Conservation (phyloP, 345 rosid species). For the Syzygium aromaticum region DNA sequence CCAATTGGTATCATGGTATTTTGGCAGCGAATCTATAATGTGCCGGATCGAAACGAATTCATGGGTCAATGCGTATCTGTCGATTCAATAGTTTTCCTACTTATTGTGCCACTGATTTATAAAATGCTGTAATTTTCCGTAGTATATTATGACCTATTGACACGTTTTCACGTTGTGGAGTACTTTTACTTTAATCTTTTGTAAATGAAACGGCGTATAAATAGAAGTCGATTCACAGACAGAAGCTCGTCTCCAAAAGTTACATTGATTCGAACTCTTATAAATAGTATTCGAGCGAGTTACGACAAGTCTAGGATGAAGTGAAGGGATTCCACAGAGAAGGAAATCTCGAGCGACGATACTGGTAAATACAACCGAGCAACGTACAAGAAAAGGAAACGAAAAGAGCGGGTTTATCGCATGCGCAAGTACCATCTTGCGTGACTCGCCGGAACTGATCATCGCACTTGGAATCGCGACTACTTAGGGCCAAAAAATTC, state of each 20-base stretch:
- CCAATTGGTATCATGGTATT: neutral
- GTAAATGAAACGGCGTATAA: too few species aligned
- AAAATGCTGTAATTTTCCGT: too few species aligned
- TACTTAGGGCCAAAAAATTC: neutral
- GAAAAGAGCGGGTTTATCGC: neutral
- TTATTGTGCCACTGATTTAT: neutral
- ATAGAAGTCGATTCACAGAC: neutral
- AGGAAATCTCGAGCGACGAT: neutral
- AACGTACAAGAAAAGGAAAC: neutral
- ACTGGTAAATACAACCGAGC: neutral
- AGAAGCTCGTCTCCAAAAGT: neutral
- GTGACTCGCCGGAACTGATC: neutral
- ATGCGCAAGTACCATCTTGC: neutral
- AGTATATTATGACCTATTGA: too few species aligned
- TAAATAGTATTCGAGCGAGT: too few species aligned
- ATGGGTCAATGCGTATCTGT: neutral
- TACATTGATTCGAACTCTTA: too few species aligned
- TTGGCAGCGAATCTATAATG: neutral
- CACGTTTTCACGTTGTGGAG: too few species aligned
- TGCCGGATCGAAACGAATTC: neutral
- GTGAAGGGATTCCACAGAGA: neutral
- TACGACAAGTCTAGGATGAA: too few species aligned
- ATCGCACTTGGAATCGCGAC: neutral
- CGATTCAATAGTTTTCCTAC: fast-evolving
- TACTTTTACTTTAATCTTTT: too few species aligned